Base-by-base conservation (phyloP, 2,329 filamentous ascomycete genomes). In the Catunica adiposa region DNA sequence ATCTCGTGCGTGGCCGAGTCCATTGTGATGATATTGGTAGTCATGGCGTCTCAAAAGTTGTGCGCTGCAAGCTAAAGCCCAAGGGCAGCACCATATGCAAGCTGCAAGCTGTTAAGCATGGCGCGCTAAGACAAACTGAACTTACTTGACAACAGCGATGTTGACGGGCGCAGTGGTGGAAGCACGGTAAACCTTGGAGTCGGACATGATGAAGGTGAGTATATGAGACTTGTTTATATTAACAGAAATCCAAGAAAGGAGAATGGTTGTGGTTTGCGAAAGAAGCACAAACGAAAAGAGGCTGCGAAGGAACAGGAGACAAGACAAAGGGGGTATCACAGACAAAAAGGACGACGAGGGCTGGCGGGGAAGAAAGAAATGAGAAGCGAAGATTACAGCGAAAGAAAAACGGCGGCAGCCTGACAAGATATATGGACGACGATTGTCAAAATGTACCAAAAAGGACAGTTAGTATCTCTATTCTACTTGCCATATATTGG, bases 81-180 rank as follows among this genome's bases (percentile, higher is more conserved):
- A 9, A 31, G 34, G 50, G 23, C 15, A 25, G 8, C 20, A 11
- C 15, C 26, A 25, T 9, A 11, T 17, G 40, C 40, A 44, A 44
- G 8, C 40, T 44, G 40, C 40, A 20, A 44, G 40, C 40, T 31
- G 26, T 29, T 34, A 5, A 17, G 48, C 14, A 34, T 31, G n/a
- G 9, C 4, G 40, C 44, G 22, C 23, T 48, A 53, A 53, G 51
- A n/a, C 42, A 37, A 50, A 15, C 9, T 20, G 9, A 11, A 55
- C 68, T 54, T 65, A 94, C 85, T 97, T 97, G 73, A 97, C 92
- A 57, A 97, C 89, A 62, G 90, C 90, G 67, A 97, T 97, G 75
- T 97, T 97, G 66, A 97, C 90, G 14, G 90, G 92, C 42, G 92
- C 92, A 61, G 89, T 97, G 58, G 92, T 96, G 74, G 86, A 96